Base-by-base conservation (phyloP, 2,329 filamentous ascomycete species). In the Exserohilum turcica region DNA sequence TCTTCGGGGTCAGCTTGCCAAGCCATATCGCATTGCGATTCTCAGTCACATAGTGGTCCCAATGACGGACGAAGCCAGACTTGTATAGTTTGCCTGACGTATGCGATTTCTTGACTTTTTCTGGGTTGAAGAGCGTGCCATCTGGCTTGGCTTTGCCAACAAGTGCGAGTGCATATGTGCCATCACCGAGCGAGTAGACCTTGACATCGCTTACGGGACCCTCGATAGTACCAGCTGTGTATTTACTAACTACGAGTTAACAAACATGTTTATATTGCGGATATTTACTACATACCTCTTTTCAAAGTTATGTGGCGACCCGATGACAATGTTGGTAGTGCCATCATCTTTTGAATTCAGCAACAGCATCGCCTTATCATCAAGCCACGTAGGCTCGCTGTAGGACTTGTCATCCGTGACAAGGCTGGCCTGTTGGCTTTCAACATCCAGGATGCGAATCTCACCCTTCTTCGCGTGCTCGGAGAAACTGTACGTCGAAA, bases 401-500 rank as follows among this genome's bases (percentile, higher is more conserved):
- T 86, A 86, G 50, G 81, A 80, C 19, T 80, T 69, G 57, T 90
- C 84, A 46, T 88, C 82, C 40, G 85, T 87, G 9, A 96, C 78
- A 10, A 86, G 74, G 3, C 80, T 84, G 3, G 87, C 87, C 44
- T 87, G 80, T 29, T 88, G 87, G 6, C 83, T 84, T 39, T 82
- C 77, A 53, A 92, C 80, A 62, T 93, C 86, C 35, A 96, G 77
- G 21, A 93, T 74, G 15, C 87, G 84, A 61, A 89, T 86, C 76
- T 92, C 87, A 54, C 79, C 81, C 5, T 81, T 83, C 69, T 87
- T 88, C 40, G 81, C 80, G 70, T 95, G 91, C 0, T 84, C 81
- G 33, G 88, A 80, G 73, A 96, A 96, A 5, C 86, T 92, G 74
- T 96, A 96, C 1, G 87, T 85, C 0, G 88, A 90, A 13, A 86